Base-by-base conservation (phyloP, 31 red algal species). In the Asparagopsis taxiformis region DNA sequence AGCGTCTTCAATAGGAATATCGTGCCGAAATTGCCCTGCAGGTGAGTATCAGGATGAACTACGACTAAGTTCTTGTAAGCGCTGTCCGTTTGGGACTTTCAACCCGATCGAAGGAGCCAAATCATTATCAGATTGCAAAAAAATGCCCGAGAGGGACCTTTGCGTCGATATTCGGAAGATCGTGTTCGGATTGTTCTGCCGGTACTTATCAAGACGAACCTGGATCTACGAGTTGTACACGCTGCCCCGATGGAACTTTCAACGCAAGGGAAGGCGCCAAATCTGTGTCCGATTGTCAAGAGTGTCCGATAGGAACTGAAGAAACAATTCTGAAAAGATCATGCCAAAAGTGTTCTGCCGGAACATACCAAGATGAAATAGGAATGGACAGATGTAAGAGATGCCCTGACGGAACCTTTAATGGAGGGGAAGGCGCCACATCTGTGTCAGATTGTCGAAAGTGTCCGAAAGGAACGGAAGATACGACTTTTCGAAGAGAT, bases 351-450 rank as follows among this genome's bases (percentile, higher is more conserved):
- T 81, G 77, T 54, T 29, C 50, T 8, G 43, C 53, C 11, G 77
- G 77, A 11, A 59, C 51, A 2, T 81, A 63, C 33, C 63, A 65
- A 30, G 26, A 65, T 30, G 51, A 37, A 1, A 52, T 25, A 11
- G 64, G 77, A 2, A 38, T 51, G 5, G 3, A 6, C 19, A 59
- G 31, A 41, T 81, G 77, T 30, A 65, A 69, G 39, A 31, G 77
- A n/a, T 81, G 77, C 2, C 77, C 77, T 20, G 19, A 21, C 24
- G 77, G 77, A 3, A 70, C 77, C 13, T 81, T 81, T 31, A 70
- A 10, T 10, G 21, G 23, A 10, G 16, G 22, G 55, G 0, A 20
- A 15, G 55, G 55, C 10, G 10, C 23, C 17, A 59, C 55, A 23
- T 10, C 17, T 59, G 55, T 24, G 15, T 19, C 59, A 30, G 3